These are phyloP conservation scores for Phytophthora podocarpi DNA, from an alignment of 352 stramenopile species.

Conservation along the genomic window DNA sequence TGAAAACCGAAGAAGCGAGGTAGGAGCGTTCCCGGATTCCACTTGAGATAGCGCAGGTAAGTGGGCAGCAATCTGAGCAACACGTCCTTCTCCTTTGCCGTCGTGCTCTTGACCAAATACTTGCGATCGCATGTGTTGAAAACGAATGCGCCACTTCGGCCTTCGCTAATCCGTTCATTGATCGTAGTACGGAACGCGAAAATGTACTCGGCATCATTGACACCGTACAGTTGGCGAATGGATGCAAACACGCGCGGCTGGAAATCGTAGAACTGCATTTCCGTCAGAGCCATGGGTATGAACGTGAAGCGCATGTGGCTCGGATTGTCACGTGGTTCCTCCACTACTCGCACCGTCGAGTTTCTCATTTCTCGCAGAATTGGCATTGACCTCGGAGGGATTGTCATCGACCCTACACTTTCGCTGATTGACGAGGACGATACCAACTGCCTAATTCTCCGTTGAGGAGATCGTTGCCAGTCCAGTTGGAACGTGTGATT, in stretches of 20 bases:
- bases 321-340: constrained; percentile 47
- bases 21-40: constrained; percentile 88
- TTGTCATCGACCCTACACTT: constrained; percentile 32
- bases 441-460: constrained; percentile 48
- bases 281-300: constrained; percentile 68
- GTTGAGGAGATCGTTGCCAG: constrained; percentile 74
- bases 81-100: constrained; percentile 76
- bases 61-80: constrained; percentile 80
- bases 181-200: constrained; percentile 80
- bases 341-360: constrained; percentile 70
- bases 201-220: constrained; percentile 83
- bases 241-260: constrained; percentile 81
- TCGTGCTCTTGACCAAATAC: constrained; percentile 93
- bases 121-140: constrained; percentile 91
- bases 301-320: constrained; percentile 61
- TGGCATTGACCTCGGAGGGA: constrained; percentile 37
- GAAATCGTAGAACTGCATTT: constrained; percentile 91
- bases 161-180: constrained; percentile 91
- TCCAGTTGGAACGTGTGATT: constrained; percentile 87
- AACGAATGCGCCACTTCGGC: constrained; percentile 87
- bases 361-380: constrained; percentile 45
- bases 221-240: constrained; percentile 66
- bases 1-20: constrained; percentile 91
- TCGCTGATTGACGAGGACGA: constrained; percentile 50
- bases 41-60: constrained; percentile 88